Base-by-base conservation (phyloP, 2,329 filamentous ascomycete species). In the Fusarium nodosum region DNA sequence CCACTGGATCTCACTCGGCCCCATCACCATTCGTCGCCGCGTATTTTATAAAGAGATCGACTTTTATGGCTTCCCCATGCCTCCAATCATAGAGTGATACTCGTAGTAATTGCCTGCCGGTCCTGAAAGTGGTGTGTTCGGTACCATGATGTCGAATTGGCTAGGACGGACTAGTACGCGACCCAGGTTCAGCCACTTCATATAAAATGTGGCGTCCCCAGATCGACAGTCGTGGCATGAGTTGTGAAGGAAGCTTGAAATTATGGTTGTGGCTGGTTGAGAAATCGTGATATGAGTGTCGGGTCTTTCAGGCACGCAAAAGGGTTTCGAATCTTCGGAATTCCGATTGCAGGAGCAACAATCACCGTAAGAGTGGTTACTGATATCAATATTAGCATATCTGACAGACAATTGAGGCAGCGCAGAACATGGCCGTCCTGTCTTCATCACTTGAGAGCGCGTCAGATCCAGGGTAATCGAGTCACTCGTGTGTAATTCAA, bases 51-150 rank as follows among this genome's bases (percentile, higher is more conserved):
- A 18, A 22, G 26, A 56, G 16, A 46, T 69, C 46, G 44, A 22
- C 38, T 60, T 68, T 56, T 8, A 26, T 28, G 16, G 30, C 52
- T 64, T 65, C 60, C 15, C 45, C 54, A 44, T 69, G 30, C 47
- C 42, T 38, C 62, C 46, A 62, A 53, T 34, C 24, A 45, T 55
- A 9, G 18, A n/a, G 33, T 28, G 9, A 46, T 39, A 30, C 56
- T 54, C 18, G 38, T 7, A 24, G 28, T 30, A 7, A 20, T 39
- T 28, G 31, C 42, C 13, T 36, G 34, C 20, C 38, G 47, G 39
- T 45, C 30, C 39, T 41, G 38, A 52, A 26, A 54, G 47, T 66
- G 60, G 60, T 70, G 66, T 69, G 54, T 34, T 60, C 67, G 67
- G 67, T 58, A 45, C 54, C 57, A 51, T 20, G 22, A 13, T 68